phyloP scores from a whole-genome alignment of 306 rosid species.

The Vicia villosa region DNA sequence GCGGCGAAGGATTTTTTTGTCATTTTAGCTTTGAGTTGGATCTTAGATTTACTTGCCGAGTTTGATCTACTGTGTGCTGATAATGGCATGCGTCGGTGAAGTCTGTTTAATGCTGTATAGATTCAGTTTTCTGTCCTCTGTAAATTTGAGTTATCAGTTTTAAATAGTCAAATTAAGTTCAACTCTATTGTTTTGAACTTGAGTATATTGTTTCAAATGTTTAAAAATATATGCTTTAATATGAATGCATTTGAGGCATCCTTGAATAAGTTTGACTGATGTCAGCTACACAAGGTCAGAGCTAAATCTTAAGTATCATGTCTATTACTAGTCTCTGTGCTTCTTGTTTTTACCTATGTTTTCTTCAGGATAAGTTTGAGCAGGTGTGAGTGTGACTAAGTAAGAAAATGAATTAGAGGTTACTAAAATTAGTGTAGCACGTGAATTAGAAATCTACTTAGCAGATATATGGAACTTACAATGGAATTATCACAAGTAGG shows the following conservation, averaged over 20 bases:
- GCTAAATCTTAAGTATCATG: background rate
- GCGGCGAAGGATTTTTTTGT: background rate
- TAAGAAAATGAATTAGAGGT: background rate
- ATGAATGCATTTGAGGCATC: background rate
- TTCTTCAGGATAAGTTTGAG: slow-evolving; percentile 25
- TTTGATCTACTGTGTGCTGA: too few relatives aligned
- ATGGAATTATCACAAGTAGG: background rate
- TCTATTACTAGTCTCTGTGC: background rate
- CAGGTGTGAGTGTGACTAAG: background rate
- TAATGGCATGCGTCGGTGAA: too few relatives aligned
- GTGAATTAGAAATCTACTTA: background rate
- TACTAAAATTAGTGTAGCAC: background rate
- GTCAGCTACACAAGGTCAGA: background rate
- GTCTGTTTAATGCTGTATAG: background rate
- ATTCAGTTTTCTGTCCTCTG: slow-evolving; percentile 12
- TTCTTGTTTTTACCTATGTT: background rate
- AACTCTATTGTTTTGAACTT: background rate
- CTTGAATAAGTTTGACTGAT: slow-evolving; percentile 17
- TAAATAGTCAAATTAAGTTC: slow-evolving; percentile 28
- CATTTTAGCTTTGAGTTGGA: slow-evolving; percentile 2
- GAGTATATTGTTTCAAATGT: background rate
- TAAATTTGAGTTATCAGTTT: background rate
- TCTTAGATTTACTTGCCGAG: slow-evolving; percentile 2
- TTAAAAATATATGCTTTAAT: too few relatives aligned
- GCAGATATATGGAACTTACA: background rate